Base-by-base conservation (phyloP, 1,284 basidiomycete genomes). In the Prillingera fragicola region DNA sequence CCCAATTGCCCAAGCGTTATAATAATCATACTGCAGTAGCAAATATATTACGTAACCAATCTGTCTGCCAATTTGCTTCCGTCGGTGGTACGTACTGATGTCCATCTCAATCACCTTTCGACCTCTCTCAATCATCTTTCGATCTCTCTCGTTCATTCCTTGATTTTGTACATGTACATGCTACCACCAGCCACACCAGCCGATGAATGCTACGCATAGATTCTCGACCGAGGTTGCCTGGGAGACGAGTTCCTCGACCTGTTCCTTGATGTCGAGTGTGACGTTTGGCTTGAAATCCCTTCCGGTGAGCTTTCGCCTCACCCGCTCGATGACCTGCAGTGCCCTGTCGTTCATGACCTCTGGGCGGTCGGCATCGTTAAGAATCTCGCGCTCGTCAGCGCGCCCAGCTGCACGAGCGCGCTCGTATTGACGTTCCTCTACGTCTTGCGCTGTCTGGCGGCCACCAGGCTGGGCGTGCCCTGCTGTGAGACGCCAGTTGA, bases 161-260 rank as follows among this genome's bases (percentile, higher is more conserved):
- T 38, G n/a, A n/a, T 38, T 21, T 22, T 17, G 15, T 18, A 23
- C 36, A 25, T 26, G 22, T 38, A n/a, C 36, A 23, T 37, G 24
- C 36, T 25, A 24, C 15, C 28, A 50, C 36, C 42, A 44, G 6
- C 24, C 17, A 53, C 59, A 87, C 92, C 91, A 95, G 67, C 91
- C 91, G 52, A 90, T 88, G 74, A 95, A 97, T 59, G 87, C 90
- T 63, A 92, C 89, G 68, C 89, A 94, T 3, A 96, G 79, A 67
- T 95, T 94, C 70, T 95, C 90, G 35, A 94, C 74, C 10, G 85
- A 84, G 6, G 86, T 94, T 7, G 91, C 88, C 67, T 95, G 88
- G 49, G 81, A 77, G 54, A 96, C 95, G 41, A 97, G 76, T 65
- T 85, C 85, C 63, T 91, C 87, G 17, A 94, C 89, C 68, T 96